Evolutionary conservation across 2,329 filamentous ascomycete species (phyloP), one percentile per base, ranked within the genome.

Genomic region (Xylaria polymorpha): DNA sequence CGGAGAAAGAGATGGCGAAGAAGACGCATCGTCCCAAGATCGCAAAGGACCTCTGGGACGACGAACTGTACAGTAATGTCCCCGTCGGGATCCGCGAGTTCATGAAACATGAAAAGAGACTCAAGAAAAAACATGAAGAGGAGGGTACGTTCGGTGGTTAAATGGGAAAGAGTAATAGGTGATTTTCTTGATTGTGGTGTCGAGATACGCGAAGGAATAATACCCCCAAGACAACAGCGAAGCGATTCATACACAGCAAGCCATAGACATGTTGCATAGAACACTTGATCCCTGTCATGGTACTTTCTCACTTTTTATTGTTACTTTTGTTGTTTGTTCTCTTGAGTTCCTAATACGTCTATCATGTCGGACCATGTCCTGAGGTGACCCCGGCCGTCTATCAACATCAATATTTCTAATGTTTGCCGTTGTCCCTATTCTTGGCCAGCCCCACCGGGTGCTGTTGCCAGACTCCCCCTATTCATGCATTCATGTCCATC

Each of bases 11-110:
- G 14, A 79, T 83, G 32, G 79, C 79, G 15, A 79, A 79, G 15
- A 79, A 83, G 35, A 80, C 79, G 12, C 72, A 79, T 53, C 75
- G 78, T 72, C 76, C 76, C 51, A 83, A 80, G 75, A 82, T 83
- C 62, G 80, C 81, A 1, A 86, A 85, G 73, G 85, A 90, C 69
- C 79, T 86, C 58, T 88, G 84, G 84, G 85, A 88, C 64, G 89
- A 90, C 1, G 90, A 93, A 59, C 78, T 97, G 43, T 97, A 97
- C 76, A 87, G 88, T 59, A 89, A 88, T 73, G 90, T 99, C 61
- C 95, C 96, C 0, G 92, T 98, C 10, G 96, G 95, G 0, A 98
- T 99, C 73, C 86, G 93, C 70, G 95, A 97, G 80, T 99, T 99
- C 77, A 98, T 99, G 95, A 94, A 92, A 84, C 94, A 91, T 69